A percentile compares a stretch with the other conserved stretches of the same genome.
phyloP scores from a whole-genome alignment of 768 basidiomycete species.

The Chalciporus piperatus region DNA sequence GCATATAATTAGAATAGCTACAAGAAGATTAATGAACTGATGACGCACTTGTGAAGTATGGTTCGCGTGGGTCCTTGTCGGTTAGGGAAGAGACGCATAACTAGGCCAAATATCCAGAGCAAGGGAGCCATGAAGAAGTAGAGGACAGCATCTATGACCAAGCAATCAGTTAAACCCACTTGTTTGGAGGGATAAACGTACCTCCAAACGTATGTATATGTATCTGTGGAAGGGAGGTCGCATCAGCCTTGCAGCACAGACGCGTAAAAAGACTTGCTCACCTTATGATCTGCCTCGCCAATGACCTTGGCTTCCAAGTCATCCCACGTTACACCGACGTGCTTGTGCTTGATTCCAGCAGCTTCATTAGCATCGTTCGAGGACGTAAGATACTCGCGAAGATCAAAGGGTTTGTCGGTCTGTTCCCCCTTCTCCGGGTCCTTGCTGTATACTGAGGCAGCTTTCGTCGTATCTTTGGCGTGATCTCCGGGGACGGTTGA shows the following conservation, averaged over 20 bases:
- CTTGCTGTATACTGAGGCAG: constrained; percentile 26
- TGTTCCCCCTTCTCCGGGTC: constrained; percentile 43
- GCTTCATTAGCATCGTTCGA: constrained; percentile 63
- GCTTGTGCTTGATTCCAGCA: constrained; percentile 70
- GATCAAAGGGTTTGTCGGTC: constrained; percentile 46
- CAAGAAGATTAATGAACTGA: not conserved
- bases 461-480: too few relatives aligned
- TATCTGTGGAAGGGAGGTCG: constrained; percentile 30
- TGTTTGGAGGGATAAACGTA: constrained; percentile 26
- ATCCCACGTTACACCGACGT: constrained; percentile 75
- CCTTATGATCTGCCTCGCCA: constrained; percentile 58
- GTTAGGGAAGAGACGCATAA: constrained; percentile 40
- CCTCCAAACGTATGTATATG: constrained; percentile 61
- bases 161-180: not conserved
- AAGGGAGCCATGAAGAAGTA: constrained; percentile 54
- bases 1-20: not conserved
- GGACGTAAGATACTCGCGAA: constrained; percentile 64
- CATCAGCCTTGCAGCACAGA: not conserved
- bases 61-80: constrained; percentile 42
- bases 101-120: constrained; percentile 43
- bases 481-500: constrained; percentile 2
- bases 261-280: constrained; percentile 17
- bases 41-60: constrained; percentile 56
- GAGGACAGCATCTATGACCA: constrained; percentile 44
- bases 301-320: constrained; percentile 60